Percentiles rank a stretch among this genome's conserved stretches.
Conservation (phyloP, 148 eudicot genomes). For the Nepenthes gracilis region DNA sequence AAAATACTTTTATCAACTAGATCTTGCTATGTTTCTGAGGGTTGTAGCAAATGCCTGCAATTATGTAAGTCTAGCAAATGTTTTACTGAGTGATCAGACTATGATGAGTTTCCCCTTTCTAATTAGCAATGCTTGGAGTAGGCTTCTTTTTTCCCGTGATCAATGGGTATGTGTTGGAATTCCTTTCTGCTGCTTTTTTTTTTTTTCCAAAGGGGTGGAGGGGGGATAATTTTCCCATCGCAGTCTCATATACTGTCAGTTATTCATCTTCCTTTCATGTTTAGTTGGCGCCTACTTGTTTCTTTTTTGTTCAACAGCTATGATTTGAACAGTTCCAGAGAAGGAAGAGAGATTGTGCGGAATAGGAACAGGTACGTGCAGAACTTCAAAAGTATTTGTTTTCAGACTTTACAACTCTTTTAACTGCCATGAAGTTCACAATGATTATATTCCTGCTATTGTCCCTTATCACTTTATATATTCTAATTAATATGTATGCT, state of each 20-base stretch:
- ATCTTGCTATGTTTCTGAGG: too few species aligned
- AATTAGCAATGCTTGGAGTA: too few species aligned
- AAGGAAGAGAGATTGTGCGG: slow-evolving; percentile 55
- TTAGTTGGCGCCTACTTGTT: background rate
- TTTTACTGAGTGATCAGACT: too few species aligned
- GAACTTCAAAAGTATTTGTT: slow-evolving; percentile 1
- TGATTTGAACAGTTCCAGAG: slow-evolving; percentile 62
- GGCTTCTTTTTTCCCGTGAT: too few species aligned
- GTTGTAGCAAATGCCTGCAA: too few species aligned
- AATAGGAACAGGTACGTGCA: slow-evolving; percentile 53
- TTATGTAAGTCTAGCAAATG: too few species aligned
- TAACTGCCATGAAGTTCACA: too few species aligned
- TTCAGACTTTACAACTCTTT: background rate
- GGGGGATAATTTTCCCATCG: background rate
- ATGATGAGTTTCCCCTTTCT: too few species aligned
- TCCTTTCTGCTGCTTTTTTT: background rate
- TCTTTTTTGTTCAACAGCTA: slow-evolving; percentile 39
- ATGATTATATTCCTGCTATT: background rate
- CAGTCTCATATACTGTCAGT: background rate
- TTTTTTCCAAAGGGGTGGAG: background rate
- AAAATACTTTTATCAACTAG: too few species aligned
- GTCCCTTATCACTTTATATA: background rate
- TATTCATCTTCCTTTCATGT: background rate
- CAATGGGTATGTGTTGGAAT: too few species aligned
- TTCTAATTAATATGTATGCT: background rate